A percentile compares a stretch with the other conserved stretches of the same genome.
phyloP scores from a whole-genome alignment of 2,329 filamentous ascomycete species.

The Teratosphaeria zuluensis region DNA sequence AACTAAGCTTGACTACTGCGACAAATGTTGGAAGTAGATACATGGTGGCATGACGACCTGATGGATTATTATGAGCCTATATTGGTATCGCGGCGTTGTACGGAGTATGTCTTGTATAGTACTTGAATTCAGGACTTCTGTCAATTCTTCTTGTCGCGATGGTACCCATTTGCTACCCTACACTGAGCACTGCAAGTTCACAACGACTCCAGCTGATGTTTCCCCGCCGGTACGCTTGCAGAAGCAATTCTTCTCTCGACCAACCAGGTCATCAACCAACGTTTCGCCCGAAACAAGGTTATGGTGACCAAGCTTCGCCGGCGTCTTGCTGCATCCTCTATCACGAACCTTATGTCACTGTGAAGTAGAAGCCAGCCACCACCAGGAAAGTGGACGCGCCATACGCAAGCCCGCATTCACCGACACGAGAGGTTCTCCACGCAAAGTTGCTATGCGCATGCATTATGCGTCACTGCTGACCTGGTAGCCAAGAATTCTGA shows the following conservation, averaged over 20 bases:
- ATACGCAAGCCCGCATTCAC: neutral
- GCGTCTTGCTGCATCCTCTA: too few relatives aligned
- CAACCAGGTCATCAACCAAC: neutral
- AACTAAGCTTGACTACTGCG: constrained; percentile 14
- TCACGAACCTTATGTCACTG: neutral
- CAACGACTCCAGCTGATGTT: neutral
- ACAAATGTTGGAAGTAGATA: neutral
- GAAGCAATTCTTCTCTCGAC: neutral
- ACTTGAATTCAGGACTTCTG: neutral
- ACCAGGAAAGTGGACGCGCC: too few relatives aligned
- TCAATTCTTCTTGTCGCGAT: neutral
- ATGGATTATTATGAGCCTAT: neutral
- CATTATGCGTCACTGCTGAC: neutral
- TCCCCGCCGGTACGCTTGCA: neutral
- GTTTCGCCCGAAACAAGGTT: neutral
- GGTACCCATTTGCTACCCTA: neutral
- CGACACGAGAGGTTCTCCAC: neutral
- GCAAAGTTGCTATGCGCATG: neutral
- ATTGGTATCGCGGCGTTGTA: neutral
- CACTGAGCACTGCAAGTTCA: neutral
- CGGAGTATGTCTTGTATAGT: neutral
- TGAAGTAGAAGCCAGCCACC: neutral
- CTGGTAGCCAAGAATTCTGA: neutral
- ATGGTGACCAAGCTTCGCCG: too few relatives aligned
- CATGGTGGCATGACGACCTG: neutral